Percentiles rank a stretch among this genome's conserved stretches.
Conservation (phyloP, 305 asterid genomes). For the Fraxinus platypoda region DNA sequence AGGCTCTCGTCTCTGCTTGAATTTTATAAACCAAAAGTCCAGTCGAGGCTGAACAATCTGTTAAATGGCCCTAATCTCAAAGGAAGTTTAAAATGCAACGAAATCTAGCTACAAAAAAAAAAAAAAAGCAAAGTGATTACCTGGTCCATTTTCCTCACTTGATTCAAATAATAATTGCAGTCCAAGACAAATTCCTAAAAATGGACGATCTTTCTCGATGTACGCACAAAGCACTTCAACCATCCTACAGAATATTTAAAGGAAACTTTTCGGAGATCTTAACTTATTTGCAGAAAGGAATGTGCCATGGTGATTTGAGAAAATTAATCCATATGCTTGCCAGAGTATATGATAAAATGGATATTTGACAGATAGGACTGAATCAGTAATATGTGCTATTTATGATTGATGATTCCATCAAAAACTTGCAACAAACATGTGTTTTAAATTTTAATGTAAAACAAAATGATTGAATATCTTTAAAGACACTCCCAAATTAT, state of each 20-base stretch:
- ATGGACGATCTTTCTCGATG: slow-evolving; percentile 92
- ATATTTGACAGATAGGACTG: not conserved
- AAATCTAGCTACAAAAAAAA: not conserved
- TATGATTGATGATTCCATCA: not conserved
- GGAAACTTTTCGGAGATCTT: slow-evolving; percentile 1
- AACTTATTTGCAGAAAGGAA: not conserved
- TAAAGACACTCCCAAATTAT: not conserved
- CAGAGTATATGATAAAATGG: not conserved
- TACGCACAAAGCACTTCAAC: slow-evolving; percentile 77
- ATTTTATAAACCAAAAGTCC: not conserved
- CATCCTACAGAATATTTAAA: slow-evolving; percentile 46
- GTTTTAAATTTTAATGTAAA: not conserved
- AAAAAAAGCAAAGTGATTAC: slow-evolving; percentile 28
- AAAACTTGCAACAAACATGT: not conserved
- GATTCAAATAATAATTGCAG: slow-evolving; percentile 94
- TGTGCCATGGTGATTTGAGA: not conserved
- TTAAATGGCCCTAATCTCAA: not conserved
- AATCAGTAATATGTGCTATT: not conserved
- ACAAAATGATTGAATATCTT: not conserved
- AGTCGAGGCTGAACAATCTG: not conserved
- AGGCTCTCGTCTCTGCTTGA: not conserved
- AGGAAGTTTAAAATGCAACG: not conserved
- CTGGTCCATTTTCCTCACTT: slow-evolving; percentile 92
- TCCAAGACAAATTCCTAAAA: slow-evolving; percentile 96
- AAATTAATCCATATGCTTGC: not conserved